These are phyloP conservation scores for Benincasa hispida DNA, from an alignment of 306 rosid species.

Conservation along the genomic window DNA sequence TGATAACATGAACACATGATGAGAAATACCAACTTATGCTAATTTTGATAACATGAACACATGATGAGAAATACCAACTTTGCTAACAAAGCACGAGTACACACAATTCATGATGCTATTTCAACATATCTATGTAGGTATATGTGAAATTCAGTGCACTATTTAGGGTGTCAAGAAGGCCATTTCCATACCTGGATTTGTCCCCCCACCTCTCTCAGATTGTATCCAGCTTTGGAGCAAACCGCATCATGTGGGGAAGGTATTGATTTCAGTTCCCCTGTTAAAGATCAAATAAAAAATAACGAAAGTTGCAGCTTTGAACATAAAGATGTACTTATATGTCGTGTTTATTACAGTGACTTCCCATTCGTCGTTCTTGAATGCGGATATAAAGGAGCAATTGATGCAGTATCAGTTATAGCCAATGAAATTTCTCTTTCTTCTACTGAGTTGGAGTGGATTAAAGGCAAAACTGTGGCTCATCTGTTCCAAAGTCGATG, in stretches of 20 bases:
- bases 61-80: neutral
- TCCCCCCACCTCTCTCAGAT: slow-evolving; percentile 37
- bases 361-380: slow-evolving; percentile 69
- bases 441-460: slow-evolving; percentile 61
- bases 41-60: neutral
- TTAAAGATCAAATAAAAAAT: neutral
- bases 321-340: neutral
- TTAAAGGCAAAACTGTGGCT: slow-evolving; percentile 48
- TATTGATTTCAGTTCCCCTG: slow-evolving; percentile 9
- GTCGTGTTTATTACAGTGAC: slow-evolving; percentile 37
- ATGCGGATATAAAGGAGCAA: slow-evolving; percentile 72
- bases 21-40: neutral
- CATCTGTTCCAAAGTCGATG: slow-evolving; percentile 42
- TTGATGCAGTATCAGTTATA: slow-evolving; percentile 42
- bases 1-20: neutral
- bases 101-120: neutral
- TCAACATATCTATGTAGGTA: slow-evolving; percentile 29
- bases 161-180: slow-evolving; percentile 65
- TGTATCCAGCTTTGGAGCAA: slow-evolving; percentile 61
- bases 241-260: slow-evolving; percentile 91
- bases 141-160: slow-evolving; percentile 79
- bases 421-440: slow-evolving; percentile 34
- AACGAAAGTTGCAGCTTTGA: neutral
- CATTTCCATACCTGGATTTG: slow-evolving; percentile 60
- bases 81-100: neutral